These are phyloP conservation scores for Naganishia vaughanmartiniae DNA, from an alignment of 768 basidiomycete genomes.

Conservation along the genomic window DNA sequence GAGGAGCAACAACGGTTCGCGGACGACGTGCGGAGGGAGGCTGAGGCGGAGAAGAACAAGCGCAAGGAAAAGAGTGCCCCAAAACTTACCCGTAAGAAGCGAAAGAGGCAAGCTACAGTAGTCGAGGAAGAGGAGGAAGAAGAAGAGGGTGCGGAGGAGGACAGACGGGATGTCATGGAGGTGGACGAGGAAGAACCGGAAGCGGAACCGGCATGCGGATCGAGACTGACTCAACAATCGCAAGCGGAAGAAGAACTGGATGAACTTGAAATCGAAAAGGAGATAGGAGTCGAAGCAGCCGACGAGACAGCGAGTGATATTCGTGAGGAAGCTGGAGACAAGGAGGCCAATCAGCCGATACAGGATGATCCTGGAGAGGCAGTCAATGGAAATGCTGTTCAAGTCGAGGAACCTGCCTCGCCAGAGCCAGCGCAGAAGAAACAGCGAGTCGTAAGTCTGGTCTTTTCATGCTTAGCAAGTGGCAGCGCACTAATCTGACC, in stretches of 20 bases:
- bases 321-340: neutral
- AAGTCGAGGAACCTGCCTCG: neutral
- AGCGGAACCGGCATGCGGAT: neutral
- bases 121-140: neutral
- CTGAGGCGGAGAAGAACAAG: neutral
- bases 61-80: neutral
- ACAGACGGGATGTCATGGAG: neutral
- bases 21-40: neutral
- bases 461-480: neutral
- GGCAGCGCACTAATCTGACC: neutral
- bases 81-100: no score
- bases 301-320: neutral
- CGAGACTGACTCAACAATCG: neutral
- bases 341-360: neutral
- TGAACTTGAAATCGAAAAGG: slow-evolving; percentile 16
- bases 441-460: neutral
- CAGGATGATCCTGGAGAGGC: neutral
- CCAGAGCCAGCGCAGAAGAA: slow-evolving; percentile 1
- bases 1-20: neutral
- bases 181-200: slow-evolving; percentile 2
- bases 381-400: neutral
- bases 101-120: neutral
- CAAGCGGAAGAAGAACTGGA: slow-evolving; percentile 9
- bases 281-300: neutral
- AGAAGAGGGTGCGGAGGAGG: neutral